Evolutionary conservation across 2,329 filamentous ascomycete genomes (phyloP).

Genomic region (Hymenoscyphus fructigenus): DNA sequence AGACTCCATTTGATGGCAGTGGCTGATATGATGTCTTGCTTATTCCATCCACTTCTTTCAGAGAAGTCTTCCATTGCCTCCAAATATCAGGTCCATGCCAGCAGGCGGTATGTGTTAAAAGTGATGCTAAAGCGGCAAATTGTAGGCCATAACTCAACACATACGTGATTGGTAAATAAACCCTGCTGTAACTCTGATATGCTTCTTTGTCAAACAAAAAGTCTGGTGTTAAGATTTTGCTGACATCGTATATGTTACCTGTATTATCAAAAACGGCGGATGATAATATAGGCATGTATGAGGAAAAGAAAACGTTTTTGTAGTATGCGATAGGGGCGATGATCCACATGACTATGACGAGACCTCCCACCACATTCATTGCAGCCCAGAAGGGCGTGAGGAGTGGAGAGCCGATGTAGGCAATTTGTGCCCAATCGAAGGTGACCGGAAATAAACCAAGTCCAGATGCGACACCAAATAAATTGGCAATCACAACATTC

Average conservation of each 20-base stretch:
- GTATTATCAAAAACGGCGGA: slow-evolving; percentile 83
- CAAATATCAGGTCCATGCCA: slow-evolving; percentile 85
- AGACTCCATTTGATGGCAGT: slow-evolving; percentile 33
- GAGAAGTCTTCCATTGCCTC: slow-evolving; percentile 70
- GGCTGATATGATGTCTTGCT: slow-evolving; percentile 54
- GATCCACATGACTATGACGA: slow-evolving; percentile 84
- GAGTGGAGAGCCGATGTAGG: slow-evolving; percentile 77
- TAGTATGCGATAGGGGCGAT: slow-evolving; percentile 80
- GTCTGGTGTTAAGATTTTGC: slow-evolving; percentile 72
- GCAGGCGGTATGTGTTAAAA: slow-evolving; percentile 77
- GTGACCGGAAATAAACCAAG: slow-evolving; percentile 82
- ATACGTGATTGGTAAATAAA: slow-evolving; percentile 85
- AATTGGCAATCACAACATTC: slow-evolving; percentile 80
- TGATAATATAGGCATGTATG: slow-evolving; percentile 85
- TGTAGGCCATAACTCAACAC: slow-evolving; percentile 84
- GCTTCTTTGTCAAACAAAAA: slow-evolving; percentile 76
- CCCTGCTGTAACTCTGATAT: slow-evolving; percentile 77
- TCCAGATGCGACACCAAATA: slow-evolving; percentile 84
- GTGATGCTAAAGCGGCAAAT: slow-evolving; percentile 76
- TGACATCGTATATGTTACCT: slow-evolving; percentile 77
- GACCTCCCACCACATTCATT: slow-evolving; percentile 77
- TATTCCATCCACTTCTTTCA: slow-evolving; percentile 59
- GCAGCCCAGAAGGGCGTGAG: slow-evolving; percentile 85
- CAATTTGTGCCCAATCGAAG: slow-evolving; percentile 90
- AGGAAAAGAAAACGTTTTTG: slow-evolving; percentile 73